These are phyloP conservation scores for Tritrichomonas foetus DNA, from an alignment of 208 protist species.

Conservation along the genomic window DNA sequence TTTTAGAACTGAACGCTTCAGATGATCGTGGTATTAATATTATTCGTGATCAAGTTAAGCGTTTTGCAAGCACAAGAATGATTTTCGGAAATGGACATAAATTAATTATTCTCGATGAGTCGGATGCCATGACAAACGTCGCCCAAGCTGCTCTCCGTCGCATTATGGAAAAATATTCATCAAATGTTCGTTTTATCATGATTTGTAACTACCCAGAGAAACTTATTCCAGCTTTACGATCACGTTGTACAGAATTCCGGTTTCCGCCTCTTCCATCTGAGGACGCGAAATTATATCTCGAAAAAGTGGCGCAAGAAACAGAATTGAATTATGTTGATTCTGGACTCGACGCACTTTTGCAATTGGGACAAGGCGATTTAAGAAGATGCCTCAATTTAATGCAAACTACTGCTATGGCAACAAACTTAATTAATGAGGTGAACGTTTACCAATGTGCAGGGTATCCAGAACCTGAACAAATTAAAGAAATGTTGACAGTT, in stretches of 20 bases:
- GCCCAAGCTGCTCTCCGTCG: slow-evolving; percentile 92
- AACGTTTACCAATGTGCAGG: slow-evolving; percentile 92
- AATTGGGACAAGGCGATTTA: slow-evolving; percentile 57
- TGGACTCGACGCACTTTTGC: neutral
- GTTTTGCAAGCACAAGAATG: slow-evolving; percentile 88
- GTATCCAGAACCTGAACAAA: slow-evolving; percentile 27
- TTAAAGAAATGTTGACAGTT: neutral
- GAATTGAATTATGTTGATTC: slow-evolving; percentile 55
- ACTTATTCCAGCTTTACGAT: slow-evolving; percentile 72
- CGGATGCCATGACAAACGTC: slow-evolving; percentile 92
- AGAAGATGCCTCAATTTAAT: slow-evolving; percentile 86
- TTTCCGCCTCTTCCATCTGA: slow-evolving; percentile 68
- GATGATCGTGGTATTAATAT: slow-evolving; percentile 97
- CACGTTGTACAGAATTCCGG: slow-evolving; percentile 93
- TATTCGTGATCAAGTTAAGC: slow-evolving; percentile 90
- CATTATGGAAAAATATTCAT: slow-evolving; percentile 94
- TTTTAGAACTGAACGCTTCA: slow-evolving; percentile 93
- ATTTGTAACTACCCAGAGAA: slow-evolving; percentile 95
- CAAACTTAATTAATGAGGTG: slow-evolving; percentile 81
- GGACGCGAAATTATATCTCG: neutral
- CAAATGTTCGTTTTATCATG: slow-evolving; percentile 92
- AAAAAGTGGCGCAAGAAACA: slow-evolving; percentile 64
- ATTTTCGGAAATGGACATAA: slow-evolving; percentile 83
- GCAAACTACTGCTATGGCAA: slow-evolving; percentile 81
- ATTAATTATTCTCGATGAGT: slow-evolving; percentile 97